phyloP scores from a whole-genome alignment of 2,329 filamentous ascomycete species.

The Colletotrichum scovillei region DNA sequence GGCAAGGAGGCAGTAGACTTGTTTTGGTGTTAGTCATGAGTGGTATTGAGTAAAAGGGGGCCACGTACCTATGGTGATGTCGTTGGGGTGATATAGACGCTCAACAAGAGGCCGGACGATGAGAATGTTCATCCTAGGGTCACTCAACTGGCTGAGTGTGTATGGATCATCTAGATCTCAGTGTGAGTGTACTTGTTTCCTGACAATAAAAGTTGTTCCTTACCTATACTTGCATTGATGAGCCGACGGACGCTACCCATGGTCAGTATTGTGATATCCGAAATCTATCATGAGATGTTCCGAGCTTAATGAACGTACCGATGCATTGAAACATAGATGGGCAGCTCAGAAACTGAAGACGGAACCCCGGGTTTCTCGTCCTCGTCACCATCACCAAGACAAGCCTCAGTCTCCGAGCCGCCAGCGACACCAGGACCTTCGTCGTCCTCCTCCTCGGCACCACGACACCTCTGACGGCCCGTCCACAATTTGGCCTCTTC shows the following conservation, averaged over 20 bases:
- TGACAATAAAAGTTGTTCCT: background rate
- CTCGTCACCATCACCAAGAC: conserved; percentile 14
- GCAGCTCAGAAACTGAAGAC: background rate
- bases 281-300: background rate
- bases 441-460: conserved; percentile 13
- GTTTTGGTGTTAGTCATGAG: conserved; percentile 8
- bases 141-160: conserved; percentile 71
- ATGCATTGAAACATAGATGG: conserved; percentile 33
- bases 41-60: background rate
- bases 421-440: conserved; percentile 4
- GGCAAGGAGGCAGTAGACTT: conserved; percentile 78
- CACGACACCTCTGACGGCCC: conserved; percentile 2
- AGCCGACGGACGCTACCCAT: conserved; percentile 23
- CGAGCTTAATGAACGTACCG: conserved; percentile 1
- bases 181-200: background rate
- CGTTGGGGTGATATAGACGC: conserved; percentile 71
- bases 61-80: conserved; percentile 70
- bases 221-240: conserved; percentile 30
- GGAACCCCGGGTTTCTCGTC: background rate
- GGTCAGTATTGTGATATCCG: background rate
- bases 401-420: conserved; percentile 32
- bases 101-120: conserved; percentile 77
- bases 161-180: conserved; percentile 52
- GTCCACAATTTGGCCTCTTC: conserved; percentile 29
- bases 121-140: conserved; percentile 74